These are phyloP conservation scores for Monilinia fructicola DNA, from an alignment of 2,329 filamentous ascomycete genomes.

Conservation along the genomic window DNA sequence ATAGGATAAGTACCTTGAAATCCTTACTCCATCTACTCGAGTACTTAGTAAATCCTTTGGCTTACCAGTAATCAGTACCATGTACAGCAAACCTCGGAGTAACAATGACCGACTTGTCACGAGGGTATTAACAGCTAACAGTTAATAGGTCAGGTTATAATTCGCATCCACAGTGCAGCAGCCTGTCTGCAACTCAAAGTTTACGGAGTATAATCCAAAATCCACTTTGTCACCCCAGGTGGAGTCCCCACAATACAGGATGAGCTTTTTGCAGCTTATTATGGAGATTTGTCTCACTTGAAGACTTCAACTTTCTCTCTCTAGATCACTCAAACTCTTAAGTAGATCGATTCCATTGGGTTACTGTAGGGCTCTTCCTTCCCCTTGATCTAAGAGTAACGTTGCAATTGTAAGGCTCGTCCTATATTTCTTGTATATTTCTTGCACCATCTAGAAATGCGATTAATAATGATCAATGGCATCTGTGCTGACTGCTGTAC, in stretches of 20 bases:
- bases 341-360: background rate
- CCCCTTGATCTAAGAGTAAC: background rate
- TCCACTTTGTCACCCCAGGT: constrained; percentile 7
- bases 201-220: no score
- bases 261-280: background rate
- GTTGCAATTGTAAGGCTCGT: background rate
- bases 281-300: constrained; percentile 2
- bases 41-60: no score
- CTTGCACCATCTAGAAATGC: background rate
- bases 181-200: no score
- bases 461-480: background rate
- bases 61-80: no score
- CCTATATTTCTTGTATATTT: no score
- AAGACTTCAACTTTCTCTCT: background rate
- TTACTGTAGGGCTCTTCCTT: background rate
- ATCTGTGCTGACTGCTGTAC: background rate
- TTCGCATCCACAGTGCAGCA: no score
- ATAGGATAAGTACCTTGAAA: no score
- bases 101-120: background rate
- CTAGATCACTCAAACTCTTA: background rate
- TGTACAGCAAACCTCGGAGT: background rate
- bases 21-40: no score
- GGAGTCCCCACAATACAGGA: constrained; percentile 10
- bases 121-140: background rate
- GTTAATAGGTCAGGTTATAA: no score